Evolutionary conservation across 768 basidiomycete species (phyloP).

Genomic region (Lentinula aciculospora): DNA sequence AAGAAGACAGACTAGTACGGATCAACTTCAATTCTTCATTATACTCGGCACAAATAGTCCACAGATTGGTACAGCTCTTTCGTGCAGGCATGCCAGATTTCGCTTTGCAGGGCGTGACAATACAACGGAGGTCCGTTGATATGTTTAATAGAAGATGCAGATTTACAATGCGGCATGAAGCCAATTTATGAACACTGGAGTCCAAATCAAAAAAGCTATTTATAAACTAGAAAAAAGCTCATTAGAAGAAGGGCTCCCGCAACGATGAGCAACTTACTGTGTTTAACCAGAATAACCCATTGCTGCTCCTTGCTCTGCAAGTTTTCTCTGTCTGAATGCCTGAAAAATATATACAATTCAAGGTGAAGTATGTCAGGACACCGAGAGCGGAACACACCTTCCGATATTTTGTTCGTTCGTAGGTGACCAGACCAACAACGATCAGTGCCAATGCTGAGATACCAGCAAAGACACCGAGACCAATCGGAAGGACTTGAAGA

Average conservation of each 20-base stretch:
- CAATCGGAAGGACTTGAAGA: constrained; percentile 73
- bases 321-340: constrained; percentile 71
- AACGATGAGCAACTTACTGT: constrained; percentile 26
- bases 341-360: constrained; percentile 21
- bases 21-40: too few species aligned
- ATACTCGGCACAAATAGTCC: too few species aligned
- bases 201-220: constrained; percentile 5
- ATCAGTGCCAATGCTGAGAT: constrained; percentile 80
- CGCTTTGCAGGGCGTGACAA: too few species aligned
- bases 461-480: constrained; percentile 79
- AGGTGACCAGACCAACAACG: constrained; percentile 79
- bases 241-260: background rate
- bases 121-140: too few species aligned
- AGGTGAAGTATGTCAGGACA: constrained; percentile 6
- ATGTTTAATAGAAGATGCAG: background rate
- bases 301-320: constrained; percentile 54
- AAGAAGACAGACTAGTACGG: too few species aligned
- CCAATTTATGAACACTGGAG: background rate
- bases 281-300: constrained; percentile 57
- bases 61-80: too few species aligned
- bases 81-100: too few species aligned
- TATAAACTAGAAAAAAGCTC: background rate
- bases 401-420: constrained; percentile 83
- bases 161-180: background rate
- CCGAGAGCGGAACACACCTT: constrained; percentile 42